Percentiles rank a stretch among this genome's conserved stretches.
Conservation (phyloP, 2,329 filamentous ascomycete genomes). For the Stagonosporopsis cucurbitacearum region DNA sequence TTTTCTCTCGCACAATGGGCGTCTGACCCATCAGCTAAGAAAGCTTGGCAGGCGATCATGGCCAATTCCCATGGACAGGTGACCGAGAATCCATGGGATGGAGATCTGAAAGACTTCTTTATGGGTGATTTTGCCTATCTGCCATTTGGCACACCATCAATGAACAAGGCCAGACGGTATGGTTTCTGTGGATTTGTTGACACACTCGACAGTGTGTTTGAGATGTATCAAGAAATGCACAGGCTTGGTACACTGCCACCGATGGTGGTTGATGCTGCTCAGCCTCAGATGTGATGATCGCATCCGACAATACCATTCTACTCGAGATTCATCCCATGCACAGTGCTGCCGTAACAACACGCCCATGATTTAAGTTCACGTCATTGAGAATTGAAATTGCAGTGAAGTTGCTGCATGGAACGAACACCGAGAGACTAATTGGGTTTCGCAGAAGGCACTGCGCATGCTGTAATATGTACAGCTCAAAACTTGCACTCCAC, state of each 20-base stretch:
- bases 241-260: conserved; percentile 14
- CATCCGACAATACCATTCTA: too few relatives aligned
- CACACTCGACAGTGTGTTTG: conserved; percentile 20
- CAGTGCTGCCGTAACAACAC: too few relatives aligned
- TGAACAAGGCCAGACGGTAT: conserved; percentile 16
- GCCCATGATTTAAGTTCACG: too few relatives aligned
- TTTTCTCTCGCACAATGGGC: conserved; percentile 9
- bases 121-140: conserved; percentile 16
- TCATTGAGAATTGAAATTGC: too few relatives aligned
- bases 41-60: conserved; percentile 19
- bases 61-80: conserved; percentile 9
- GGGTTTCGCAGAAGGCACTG: too few relatives aligned
- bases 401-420: too few relatives aligned
- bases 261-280: conserved; percentile 17
- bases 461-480: too few relatives aligned
- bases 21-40: neutral
- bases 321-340: too few relatives aligned
- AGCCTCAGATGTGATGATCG: neutral
- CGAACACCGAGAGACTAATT: too few relatives aligned
- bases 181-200: conserved; percentile 22
- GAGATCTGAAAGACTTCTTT: conserved; percentile 1
- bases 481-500: too few relatives aligned
- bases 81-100: conserved; percentile 13
- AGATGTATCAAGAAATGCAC: conserved; percentile 23
- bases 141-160: conserved; percentile 6